phyloP scores from a whole-genome alignment of 345 rosid genomes.

The Camelina hispida region DNA sequence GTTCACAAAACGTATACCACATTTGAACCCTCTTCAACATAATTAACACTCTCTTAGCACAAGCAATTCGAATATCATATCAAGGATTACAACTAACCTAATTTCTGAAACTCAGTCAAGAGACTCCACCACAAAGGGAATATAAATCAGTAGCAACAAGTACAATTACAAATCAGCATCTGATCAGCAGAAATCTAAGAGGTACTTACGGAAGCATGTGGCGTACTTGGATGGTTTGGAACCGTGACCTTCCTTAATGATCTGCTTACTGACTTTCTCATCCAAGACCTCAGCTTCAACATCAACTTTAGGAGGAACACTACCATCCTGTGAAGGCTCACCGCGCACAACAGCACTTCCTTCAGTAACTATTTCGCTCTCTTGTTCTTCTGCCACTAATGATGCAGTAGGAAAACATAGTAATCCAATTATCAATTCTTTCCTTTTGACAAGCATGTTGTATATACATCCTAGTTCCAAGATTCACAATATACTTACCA shows the following conservation, averaged over 20 bases:
- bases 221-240: constrained; percentile 89
- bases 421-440: constrained; percentile 15
- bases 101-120: neutral
- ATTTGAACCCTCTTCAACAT: neutral
- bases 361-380: constrained; percentile 63
- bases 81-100: constrained; percentile 7
- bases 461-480: neutral
- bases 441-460: neutral
- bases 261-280: constrained; percentile 74
- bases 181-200: neutral
- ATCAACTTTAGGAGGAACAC: constrained; percentile 75
- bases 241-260: constrained; percentile 87
- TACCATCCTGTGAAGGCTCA: constrained; percentile 64
- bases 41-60: neutral
- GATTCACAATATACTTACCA: constrained; percentile 44
- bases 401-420: constrained; percentile 3
- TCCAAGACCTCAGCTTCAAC: constrained; percentile 65
- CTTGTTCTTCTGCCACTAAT: constrained; percentile 52
- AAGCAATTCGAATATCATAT: neutral
- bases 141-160: neutral
- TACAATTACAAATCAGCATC: neutral
- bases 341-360: constrained; percentile 60
- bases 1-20: constrained; percentile 19
- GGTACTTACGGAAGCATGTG: constrained; percentile 83
- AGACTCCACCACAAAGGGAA: constrained; percentile 14